Evolutionary conservation across 495 filamentous ascomycete genomes (phyloP).

Genomic region (Lasiosphaeria hispida): DNA sequence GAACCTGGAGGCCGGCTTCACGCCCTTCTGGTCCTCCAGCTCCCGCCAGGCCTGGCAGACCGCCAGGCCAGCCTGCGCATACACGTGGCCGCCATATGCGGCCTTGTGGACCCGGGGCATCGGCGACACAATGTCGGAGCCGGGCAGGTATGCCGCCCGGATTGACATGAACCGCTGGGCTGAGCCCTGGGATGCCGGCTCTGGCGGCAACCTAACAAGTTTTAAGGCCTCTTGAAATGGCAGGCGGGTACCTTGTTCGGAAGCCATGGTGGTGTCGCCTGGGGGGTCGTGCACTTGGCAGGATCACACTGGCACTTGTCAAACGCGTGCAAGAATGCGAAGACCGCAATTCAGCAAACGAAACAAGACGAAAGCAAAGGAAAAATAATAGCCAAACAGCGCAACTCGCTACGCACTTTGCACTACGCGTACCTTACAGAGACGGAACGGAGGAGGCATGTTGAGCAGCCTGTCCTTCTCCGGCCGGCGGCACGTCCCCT

Average conservation of each 20-base stretch:
- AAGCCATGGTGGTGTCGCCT: constrained; percentile 5
- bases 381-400: too few relatives aligned
- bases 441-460: too few relatives aligned
- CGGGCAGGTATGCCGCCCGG: constrained; percentile 32
- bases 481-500: too few relatives aligned
- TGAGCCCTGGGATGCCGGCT: background rate
- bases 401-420: too few relatives aligned
- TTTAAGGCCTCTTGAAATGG: constrained; percentile 40
- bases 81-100: constrained; percentile 67
- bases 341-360: too few relatives aligned
- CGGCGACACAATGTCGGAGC: background rate
- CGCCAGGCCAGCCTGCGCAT: constrained; percentile 61
- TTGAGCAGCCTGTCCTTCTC: too few relatives aligned
- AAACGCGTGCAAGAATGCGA: too few relatives aligned
- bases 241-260: constrained; percentile 23
- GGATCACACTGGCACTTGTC: too few relatives aligned
- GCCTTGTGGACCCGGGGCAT: constrained; percentile 19
- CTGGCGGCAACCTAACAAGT: constrained; percentile 32
- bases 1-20: constrained; percentile 28
- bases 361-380: too few relatives aligned
- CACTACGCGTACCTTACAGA: too few relatives aligned
- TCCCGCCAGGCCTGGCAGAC: constrained; percentile 50
- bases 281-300: too few relatives aligned
- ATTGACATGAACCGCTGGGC: constrained; percentile 39
- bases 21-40: constrained; percentile 34